Base-by-base conservation (phyloP, 1,284 basidiomycete genomes). In the Microbotryum violaceum region DNA sequence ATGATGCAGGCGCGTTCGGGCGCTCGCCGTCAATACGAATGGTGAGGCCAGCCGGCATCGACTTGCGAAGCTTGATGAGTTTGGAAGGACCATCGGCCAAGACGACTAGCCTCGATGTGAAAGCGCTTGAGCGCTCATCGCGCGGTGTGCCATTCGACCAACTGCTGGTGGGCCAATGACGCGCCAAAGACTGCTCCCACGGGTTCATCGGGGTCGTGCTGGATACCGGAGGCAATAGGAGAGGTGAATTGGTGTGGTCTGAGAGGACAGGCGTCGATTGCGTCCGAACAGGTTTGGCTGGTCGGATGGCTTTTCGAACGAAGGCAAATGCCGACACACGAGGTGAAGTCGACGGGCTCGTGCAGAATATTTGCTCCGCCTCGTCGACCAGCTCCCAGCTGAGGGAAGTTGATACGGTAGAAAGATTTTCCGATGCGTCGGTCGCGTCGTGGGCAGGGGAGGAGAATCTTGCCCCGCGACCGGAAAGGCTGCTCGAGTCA, bases 371-470 rank as follows among this genome's bases (percentile, higher is more conserved):
- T 18, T 49, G 49, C 6, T 51, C 33, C 10, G 31, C n/a, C 18
- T 57, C 46, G 16, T 57, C 60, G 20, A 61, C 50, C n/a, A 53
- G 29, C 60, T 61, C 60, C 8, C n/a, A 6, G 47, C 56, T 57
- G 31, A 37, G 16, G 14, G 37, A 42, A 42, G 37, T 18, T 14
- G 55, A 49, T 16, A 20, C 16, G n/a, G 2, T 45, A 27, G 10
- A 9, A 4, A 14, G 4, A 3, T n/a, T 49, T 21, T 29, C 45
- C n/a, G 31, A 14, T 16, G 46, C 9, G 20, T 20, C 27, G 14
- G 6, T 25, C 21, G 6, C 3, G 6, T 23, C 49, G 18, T 27
- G 33, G 16, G 42, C 37, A 14, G 20, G 20, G 21, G 45, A 16
- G 3, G 42, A n/a, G 1, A 2, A 10, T 23, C 3, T 20, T 14